Base-by-base conservation (phyloP, 1,139 yeast species). In the Barnettozyma hawaiiensis region DNA sequence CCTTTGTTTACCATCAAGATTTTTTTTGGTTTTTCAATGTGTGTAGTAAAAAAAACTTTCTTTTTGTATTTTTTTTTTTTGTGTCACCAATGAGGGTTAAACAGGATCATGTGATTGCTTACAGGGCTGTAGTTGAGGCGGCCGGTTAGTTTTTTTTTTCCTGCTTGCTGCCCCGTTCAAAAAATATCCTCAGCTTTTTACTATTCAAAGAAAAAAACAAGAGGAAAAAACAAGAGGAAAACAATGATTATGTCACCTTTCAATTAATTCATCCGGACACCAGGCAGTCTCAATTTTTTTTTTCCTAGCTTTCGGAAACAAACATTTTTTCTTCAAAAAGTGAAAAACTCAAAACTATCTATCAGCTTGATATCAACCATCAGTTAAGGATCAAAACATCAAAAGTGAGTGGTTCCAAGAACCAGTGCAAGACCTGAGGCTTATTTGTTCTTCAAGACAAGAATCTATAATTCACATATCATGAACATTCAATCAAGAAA, bases 291-390 rank as follows among this genome's bases (percentile, higher is more conserved):
- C 16, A n/a, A n/a, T n/a, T n/a, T n/a, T n/a, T n/a, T 12, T 31
- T 27, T 28, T n/a, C 36, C n/a, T n/a, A n/a, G n/a, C n/a, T n/a
- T n/a, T n/a, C n/a, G n/a, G 35, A 26, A 28, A 40, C 52, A 47
- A 47, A 48, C 52, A 45, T 35, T 45, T 48, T 44, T 38, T 37
- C 39, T 37, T 21, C 23, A 20, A 40, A 43, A 40, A 45, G 46
- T 48, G 47, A 46, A 46, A 48, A 47, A 47, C 49, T 46, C 41
- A 41, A 27, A 34, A n/a, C n/a, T n/a, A n/a, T n/a, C 32, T 37
- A 26, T 35, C 31, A 32, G 40, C 37, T 35, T 34, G 31, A 22
- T 40, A 38, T 27, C 27, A 15, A 41, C 24, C 49, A 47, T 47
- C 49, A 43, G 46, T 45, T 40, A 34, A 43, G 38, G 50, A 47